phyloP scores from a whole-genome alignment of 331 rosid species.

The Rosa hybrid region DNA sequence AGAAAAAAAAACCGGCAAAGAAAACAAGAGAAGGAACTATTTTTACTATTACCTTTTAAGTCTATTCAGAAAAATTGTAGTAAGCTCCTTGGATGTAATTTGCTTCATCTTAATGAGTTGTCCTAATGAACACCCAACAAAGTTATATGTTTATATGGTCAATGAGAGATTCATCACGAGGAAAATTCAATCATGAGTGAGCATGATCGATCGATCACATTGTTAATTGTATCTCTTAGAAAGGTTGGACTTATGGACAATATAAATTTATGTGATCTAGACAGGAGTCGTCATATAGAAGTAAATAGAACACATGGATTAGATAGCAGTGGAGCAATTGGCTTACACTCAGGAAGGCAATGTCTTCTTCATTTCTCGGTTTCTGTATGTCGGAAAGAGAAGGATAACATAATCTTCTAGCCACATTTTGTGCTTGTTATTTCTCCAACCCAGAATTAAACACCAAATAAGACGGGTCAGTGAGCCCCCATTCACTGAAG shows the following conservation, averaged over 20 bases:
- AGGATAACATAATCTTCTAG: slow-evolving; percentile 51
- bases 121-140: slow-evolving; percentile 36
- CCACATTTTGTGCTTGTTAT: slow-evolving; percentile 7
- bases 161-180: neutral
- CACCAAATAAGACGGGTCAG: slow-evolving; percentile 59
- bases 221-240: neutral
- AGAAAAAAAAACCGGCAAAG: neutral
- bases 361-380: slow-evolving; percentile 66
- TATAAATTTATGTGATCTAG: neutral
- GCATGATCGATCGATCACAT: neutral
- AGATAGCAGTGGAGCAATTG: neutral
- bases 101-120: slow-evolving; percentile 68
- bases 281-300: too few relatives aligned
- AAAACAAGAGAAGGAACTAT: neutral
- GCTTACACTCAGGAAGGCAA: slow-evolving; percentile 75
- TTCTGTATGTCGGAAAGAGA: slow-evolving; percentile 30
- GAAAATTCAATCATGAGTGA: neutral
- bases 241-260: neutral
- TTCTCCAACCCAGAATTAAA: slow-evolving; percentile 61
- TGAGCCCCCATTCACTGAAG: slow-evolving; percentile 71
- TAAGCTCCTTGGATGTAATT: slow-evolving; percentile 75
- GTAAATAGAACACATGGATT: neutral
- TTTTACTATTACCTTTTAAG: slow-evolving; percentile 50
- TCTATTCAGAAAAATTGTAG: slow-evolving; percentile 67
- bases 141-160: neutral